These are phyloP conservation scores for Phytopythium kandeliae DNA, from an alignment of 352 stramenopile species.

Conservation along the genomic window DNA sequence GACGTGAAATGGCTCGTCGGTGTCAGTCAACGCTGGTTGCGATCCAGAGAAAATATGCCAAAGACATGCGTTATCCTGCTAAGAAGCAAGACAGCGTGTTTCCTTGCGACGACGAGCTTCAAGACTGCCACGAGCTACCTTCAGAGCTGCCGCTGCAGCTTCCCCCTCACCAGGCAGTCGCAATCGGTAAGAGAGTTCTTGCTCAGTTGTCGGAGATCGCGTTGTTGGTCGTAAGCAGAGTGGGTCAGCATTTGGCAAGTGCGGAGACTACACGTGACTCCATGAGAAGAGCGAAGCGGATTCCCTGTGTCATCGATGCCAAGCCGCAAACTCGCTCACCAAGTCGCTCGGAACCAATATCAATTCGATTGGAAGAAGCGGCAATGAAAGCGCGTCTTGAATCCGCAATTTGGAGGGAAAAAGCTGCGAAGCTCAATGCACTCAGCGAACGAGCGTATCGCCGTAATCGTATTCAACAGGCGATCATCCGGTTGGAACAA, in stretches of 20 bases:
- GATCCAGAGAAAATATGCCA: background rate
- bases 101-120: slow-evolving; percentile 3
- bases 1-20: slow-evolving; percentile 14
- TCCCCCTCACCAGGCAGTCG: background rate
- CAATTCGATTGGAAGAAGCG: background rate
- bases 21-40: background rate
- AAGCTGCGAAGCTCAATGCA: background rate
- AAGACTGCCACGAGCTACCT: background rate
- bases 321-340: background rate
- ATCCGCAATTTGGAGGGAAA: background rate
- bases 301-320: background rate
- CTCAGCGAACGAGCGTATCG: background rate
- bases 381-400: background rate
- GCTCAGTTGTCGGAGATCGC: background rate
- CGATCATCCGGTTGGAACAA: slow-evolving; percentile 19
- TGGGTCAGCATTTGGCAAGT: background rate
- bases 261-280: background rate
- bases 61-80: background rate
- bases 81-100: background rate
- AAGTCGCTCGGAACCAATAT: background rate
- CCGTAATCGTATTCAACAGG: slow-evolving; percentile 7
- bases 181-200: background rate
- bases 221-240: background rate
- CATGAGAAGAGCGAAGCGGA: background rate
- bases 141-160: background rate